Evolutionary conservation across 768 basidiomycete genomes (phyloP).

Genomic region (Amanita phalloides): DNA sequence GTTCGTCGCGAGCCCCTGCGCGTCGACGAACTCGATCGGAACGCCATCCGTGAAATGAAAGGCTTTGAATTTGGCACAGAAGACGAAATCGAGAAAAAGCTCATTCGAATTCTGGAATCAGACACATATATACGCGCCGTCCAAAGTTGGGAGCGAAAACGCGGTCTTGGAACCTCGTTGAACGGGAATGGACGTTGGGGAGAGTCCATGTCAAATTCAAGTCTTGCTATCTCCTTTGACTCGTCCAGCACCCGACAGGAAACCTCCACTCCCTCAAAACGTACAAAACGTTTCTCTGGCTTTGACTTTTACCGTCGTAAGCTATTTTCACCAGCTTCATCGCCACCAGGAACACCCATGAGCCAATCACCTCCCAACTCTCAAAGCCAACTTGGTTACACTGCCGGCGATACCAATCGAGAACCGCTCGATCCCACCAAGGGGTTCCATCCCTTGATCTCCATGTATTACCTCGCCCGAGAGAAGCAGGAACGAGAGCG

Average conservation of each 20-base stretch:
- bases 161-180: slow-evolving; percentile 24
- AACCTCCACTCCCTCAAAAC: slow-evolving; percentile 40
- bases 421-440: slow-evolving; percentile 72
- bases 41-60: slow-evolving; percentile 83
- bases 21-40: slow-evolving; percentile 76
- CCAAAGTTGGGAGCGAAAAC: slow-evolving; percentile 69
- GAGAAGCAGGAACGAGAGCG: slow-evolving; percentile 94
- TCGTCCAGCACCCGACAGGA: slow-evolving; percentile 29
- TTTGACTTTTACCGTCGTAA: slow-evolving; percentile 93
- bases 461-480: slow-evolving; percentile 92
- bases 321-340: slow-evolving; percentile 59
- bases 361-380: slow-evolving; percentile 51
- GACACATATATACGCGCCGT: slow-evolving; percentile 70
- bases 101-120: slow-evolving; percentile 63
- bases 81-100: slow-evolving; percentile 71
- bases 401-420: slow-evolving; percentile 33
- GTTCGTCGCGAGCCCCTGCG: slow-evolving; percentile 85
- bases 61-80: slow-evolving; percentile 95
- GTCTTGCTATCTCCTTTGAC: slow-evolving; percentile 57
- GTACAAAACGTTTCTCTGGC: slow-evolving; percentile 82
- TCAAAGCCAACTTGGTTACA: slow-evolving; percentile 40
- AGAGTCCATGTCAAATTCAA: slow-evolving; percentile 56
- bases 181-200: slow-evolving; percentile 32
- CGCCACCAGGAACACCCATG: slow-evolving; percentile 28
- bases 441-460: slow-evolving; percentile 91